Conservation (phyloP, 2,329 filamentous ascomycete genomes). For the Nannizzia gypsea region DNA sequence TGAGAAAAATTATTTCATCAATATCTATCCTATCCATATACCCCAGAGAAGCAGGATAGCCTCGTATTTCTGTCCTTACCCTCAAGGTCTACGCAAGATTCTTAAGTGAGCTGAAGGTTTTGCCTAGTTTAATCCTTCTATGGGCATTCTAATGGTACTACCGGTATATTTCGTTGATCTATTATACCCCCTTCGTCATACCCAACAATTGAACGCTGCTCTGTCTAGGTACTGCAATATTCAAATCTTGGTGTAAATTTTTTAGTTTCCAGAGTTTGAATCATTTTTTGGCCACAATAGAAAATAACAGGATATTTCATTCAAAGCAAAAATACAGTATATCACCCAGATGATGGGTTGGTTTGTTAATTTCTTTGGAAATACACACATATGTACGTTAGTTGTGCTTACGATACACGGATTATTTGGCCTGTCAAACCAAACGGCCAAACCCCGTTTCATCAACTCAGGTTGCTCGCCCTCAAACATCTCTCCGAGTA, state of each 20-base stretch:
- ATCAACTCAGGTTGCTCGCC: not conserved
- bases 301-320: not conserved
- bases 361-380: not conserved
- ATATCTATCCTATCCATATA: not conserved
- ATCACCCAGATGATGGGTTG: not conserved
- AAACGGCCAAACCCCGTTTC: constrained; percentile 1
- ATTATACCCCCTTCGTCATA: not conserved
- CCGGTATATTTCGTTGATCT: not conserved
- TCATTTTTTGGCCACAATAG: not conserved
- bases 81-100: not conserved
- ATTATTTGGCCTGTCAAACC: not conserved
- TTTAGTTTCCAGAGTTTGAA: not conserved
- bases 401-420: not conserved
- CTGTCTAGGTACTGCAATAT: not conserved
- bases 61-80: not conserved
- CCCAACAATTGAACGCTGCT: not conserved
- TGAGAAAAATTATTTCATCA: not conserved
- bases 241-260: not conserved
- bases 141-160: not conserved
- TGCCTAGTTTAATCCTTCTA: not conserved
- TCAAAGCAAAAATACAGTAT: not conserved
- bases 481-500: not conserved
- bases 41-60: not conserved
- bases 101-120: not conserved
- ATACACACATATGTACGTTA: constrained; percentile 2